These are phyloP conservation scores for Petunia secreta DNA, from an alignment of 257 asterid species.

Conservation along the genomic window DNA sequence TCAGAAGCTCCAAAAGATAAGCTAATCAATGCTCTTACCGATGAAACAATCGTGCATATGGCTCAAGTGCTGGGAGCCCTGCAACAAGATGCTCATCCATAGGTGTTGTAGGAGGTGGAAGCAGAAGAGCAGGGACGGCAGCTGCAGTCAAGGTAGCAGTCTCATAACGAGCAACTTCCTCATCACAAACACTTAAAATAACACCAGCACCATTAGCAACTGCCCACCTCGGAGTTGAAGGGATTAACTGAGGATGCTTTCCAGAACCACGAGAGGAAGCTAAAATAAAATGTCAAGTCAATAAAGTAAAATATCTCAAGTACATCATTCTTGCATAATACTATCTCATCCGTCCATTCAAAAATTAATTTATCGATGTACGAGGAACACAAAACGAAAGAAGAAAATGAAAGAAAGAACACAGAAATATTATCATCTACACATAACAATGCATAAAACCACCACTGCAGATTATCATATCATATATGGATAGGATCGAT, in stretches of 20 bases:
- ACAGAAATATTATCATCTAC: background rate
- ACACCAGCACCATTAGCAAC: constrained; percentile 99
- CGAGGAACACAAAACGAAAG: constrained; percentile 9
- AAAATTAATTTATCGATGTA: background rate
- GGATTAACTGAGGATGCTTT: constrained; percentile 97
- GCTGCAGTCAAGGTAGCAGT: constrained; percentile 95
- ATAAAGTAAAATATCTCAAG: constrained; percentile 21
- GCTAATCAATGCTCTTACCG: constrained; percentile 44
- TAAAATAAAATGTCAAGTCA: constrained; percentile 38
- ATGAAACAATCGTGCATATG: constrained; percentile 95
- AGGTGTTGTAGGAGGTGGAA: constrained; percentile 97
- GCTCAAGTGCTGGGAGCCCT: constrained; percentile 99
- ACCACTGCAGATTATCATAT: constrained; percentile 9
- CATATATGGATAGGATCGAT: constrained; percentile 12
- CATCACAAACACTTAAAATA: constrained; percentile 97
- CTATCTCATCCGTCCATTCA: background rate
- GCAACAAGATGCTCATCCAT: constrained; percentile 99
- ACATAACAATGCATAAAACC: background rate
- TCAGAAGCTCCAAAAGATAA: constrained; percentile 23
- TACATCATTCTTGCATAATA: background rate
- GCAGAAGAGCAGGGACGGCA: constrained; percentile 98
- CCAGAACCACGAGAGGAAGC: constrained; percentile 98
- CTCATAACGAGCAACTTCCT: constrained; percentile 97
- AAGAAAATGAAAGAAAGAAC: constrained; percentile 10
- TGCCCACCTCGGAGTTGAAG: constrained; percentile 99